Base-by-base conservation (phyloP, 768 basidiomycete species). In the Mycena alexandri region DNA sequence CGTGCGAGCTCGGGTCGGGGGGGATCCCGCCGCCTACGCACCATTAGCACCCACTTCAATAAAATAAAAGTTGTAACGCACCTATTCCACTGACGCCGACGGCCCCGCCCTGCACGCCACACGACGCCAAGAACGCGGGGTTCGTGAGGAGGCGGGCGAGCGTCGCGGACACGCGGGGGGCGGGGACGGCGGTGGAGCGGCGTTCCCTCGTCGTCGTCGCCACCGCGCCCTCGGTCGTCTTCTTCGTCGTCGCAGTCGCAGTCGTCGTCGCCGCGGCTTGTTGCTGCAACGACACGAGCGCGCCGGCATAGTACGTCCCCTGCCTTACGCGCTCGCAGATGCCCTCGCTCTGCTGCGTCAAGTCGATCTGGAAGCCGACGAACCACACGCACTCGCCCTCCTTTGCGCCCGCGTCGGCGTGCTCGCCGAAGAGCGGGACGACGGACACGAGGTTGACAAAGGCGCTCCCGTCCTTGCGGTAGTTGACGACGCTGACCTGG, bases 341-440 rank as follows among this genome's bases (percentile, higher is more conserved):
- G 2, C 88, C 88, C 71, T 89, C 89, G 3, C 95, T 95, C 79
- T 96, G 95, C 73, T 92, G 89, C 19, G 90, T 89, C 54, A 99
- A 83, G 78, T 98, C 95, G 61, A 98, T 93, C 79, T 99, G 96
- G 83, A 99, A 99, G 0, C 98, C 98, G 56, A 99, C 91, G 73
- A 94, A 92, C 76, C 92, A 97, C 11, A 88, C 89, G 44, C 93
- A 85, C 50, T 96, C 91, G 60, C 89, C 87, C 42, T 84, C 84
- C 70, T 89, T 90, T 47, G 88, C 84, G 69, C 79, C 46, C 34
- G 71, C 74, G 76, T 84, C 79, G 63, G 70, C 64, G 72, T 82
- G 84, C 21, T 88, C 93, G 10, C 91, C 94, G 0, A 83, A 76
- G 65, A 98, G 86, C 19, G 98, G 97, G 42, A 99, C 93, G 73